These are phyloP conservation scores for Paulownia fortunei DNA, from an alignment of 257 asterid species.

Conservation along the genomic window DNA sequence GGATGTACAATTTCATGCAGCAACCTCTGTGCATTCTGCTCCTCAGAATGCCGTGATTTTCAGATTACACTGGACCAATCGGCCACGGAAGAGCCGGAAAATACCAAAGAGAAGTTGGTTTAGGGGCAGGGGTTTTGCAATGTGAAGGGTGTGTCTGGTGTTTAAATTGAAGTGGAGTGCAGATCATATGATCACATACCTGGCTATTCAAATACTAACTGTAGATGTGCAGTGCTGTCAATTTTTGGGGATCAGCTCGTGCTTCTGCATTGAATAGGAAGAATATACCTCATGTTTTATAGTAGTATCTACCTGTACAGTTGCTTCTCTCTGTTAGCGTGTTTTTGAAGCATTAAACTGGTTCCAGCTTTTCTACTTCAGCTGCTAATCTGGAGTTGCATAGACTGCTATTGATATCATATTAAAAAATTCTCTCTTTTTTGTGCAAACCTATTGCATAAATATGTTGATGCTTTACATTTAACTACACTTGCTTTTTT, in stretches of 20 bases:
- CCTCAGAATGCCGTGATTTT: constrained; percentile 53
- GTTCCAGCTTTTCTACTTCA: constrained; percentile 31
- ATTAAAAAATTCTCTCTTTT: constrained; percentile 8
- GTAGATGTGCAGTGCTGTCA: constrained; percentile 42
- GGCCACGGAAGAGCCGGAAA: constrained; percentile 31
- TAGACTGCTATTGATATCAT: constrained; percentile 27
- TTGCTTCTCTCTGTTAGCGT: constrained; percentile 29
- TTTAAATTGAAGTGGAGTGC: constrained; percentile 27
- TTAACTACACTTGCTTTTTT: constrained; percentile 14
- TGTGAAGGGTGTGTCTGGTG: constrained; percentile 14
- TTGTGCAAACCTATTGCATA: constrained; percentile 22
- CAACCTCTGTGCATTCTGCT: constrained; percentile 65
- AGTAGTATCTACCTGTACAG: constrained; percentile 28
- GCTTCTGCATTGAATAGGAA: constrained; percentile 40
- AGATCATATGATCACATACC: constrained; percentile 3
- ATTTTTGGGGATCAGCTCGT: constrained; percentile 43
- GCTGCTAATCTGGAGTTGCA: constrained; percentile 31
- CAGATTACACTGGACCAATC: constrained; percentile 52
- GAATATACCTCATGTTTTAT: constrained; percentile 2
- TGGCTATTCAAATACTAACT: constrained; percentile 27
- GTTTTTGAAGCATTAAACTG: constrained; percentile 25
- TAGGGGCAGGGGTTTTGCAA: constrained; percentile 18
- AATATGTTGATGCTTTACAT: neutral
- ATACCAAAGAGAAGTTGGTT: constrained; percentile 21
- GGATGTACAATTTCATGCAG: constrained; percentile 45